Conservation (phyloP, 805 yeast species). For the Lachancea mirantina region DNA sequence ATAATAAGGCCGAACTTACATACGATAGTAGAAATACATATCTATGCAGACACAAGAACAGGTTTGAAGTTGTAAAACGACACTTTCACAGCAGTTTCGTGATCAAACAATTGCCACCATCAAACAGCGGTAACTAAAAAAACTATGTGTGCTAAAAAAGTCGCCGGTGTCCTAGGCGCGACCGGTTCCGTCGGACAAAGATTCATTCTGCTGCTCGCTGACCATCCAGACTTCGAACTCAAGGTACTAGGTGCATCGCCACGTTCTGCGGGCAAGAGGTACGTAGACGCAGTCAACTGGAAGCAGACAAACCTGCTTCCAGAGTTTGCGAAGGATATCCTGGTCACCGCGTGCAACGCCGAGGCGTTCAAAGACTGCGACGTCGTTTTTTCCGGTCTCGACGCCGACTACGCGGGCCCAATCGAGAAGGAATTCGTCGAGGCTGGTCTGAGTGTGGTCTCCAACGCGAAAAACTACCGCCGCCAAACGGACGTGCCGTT, state of each 20-base stretch:
- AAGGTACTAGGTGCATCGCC: conserved; percentile 85
- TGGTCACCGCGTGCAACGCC: conserved; percentile 71
- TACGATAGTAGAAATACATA: too few relatives aligned
- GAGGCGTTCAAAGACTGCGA: conserved; percentile 83
- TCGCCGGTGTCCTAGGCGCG: conserved; percentile 90
- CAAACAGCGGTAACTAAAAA: too few relatives aligned
- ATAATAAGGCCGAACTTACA: too few relatives aligned
- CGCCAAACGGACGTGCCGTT: conserved; percentile 82
- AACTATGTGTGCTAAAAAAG: conserved; percentile 31
- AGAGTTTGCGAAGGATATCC: conserved; percentile 48
- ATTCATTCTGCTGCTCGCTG: conserved; percentile 72
- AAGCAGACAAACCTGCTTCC: conserved; percentile 86
- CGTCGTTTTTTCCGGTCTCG: conserved; percentile 90
- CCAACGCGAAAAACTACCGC: conserved; percentile 96
- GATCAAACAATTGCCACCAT: too few relatives aligned
- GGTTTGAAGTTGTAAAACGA: too few relatives aligned
- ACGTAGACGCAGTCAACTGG: conserved; percentile 86
- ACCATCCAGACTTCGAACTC: conserved; percentile 87
- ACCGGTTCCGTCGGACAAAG: conserved; percentile 98
- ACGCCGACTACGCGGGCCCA: conserved; percentile 87
- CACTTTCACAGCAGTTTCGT: too few relatives aligned
- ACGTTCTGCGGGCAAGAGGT: conserved; percentile 87
- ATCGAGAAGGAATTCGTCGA: conserved; percentile 81
- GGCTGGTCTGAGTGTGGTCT: conserved; percentile 75
- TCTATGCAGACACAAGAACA: too few relatives aligned